Evolutionary conservation across 805 yeast species (phyloP), one percentile per base, ranked within the genome.

Genomic region (Barnettozyma sp.): DNA sequence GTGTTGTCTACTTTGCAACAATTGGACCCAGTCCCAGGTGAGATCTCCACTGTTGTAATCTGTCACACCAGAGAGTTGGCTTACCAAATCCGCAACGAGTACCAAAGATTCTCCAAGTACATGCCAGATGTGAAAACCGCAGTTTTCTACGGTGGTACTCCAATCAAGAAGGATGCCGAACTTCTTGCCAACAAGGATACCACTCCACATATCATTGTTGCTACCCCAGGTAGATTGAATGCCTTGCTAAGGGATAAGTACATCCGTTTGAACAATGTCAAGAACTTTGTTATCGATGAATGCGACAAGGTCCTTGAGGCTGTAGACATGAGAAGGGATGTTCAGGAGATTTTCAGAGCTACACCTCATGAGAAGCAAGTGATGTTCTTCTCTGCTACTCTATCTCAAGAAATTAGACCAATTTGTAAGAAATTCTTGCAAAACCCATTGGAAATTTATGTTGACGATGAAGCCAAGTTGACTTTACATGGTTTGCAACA

Each of bases 11-110:
- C 98, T 44, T 73, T 90, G 59, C 97, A 90, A 67, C 97, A 90
- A 68, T 73, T 90, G 56, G 97, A 92, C 57, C 97, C 98, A 30
- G 86, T 90, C 49, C 86, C 94, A 43, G 98, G 97, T 56, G 97
- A 90, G 65, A 82, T 92, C 46, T 77, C 95, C 36, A 90, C 94
- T 38, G 71, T 92, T 55, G 97, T 90, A 32, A 78, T 90, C 50
- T 92, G 97, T 70, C 97, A 92, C 68, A 94, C 98, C 43, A 86
- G 98, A 73, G 98, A 90, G 70, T 74, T 90, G 69, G 98, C 98
- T 24, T 90, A 87, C 68, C 98, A 90, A 70, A 92, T 90, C 63
- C 83, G 87, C 66, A 90, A 92, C 62, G 98, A 90, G 70, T 90
- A 90, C 61, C 81, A 92, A 50, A 82, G 98, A 68, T 90, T 90